Evolutionary conservation across 441 rosid species (phyloP).

Genomic region (Pelargonium myrrhifolium): DNA sequence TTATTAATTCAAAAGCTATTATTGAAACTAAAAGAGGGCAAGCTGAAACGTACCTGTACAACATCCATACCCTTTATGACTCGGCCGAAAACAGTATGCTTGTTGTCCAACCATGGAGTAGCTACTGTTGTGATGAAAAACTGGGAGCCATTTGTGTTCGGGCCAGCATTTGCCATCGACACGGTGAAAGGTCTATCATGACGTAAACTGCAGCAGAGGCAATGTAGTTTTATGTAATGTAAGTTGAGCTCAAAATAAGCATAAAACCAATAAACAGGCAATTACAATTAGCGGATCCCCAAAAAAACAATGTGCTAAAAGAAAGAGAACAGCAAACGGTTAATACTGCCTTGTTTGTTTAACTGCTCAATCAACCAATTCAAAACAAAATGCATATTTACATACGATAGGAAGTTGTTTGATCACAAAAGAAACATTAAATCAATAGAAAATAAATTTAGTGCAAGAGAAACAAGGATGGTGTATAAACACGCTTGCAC

Average conservation of each 20-base stretch:
- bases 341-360: no score
- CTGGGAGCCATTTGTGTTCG: conserved; percentile 87
- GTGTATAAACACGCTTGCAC: not conserved
- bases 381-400: not conserved
- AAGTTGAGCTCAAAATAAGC: conserved; percentile 6
- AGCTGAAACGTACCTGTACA: conserved; percentile 57
- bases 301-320: no score
- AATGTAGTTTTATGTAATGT: conserved; percentile 14
- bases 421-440: not conserved
- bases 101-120: conserved; percentile 95
- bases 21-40: not conserved
- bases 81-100: conserved; percentile 93
- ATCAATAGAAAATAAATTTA: not conserved
- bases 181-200: conserved; percentile 91
- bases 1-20: no score
- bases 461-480: not conserved
- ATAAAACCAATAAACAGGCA: not conserved
- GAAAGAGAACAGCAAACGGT: no score
- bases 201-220: conserved; percentile 58
- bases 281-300: not conserved
- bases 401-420: not conserved
- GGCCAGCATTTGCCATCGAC: conserved; percentile 96
- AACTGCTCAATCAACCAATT: no score
- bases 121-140: conserved; percentile 95
- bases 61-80: conserved; percentile 92